Evolutionary conservation across 352 stramenopile genomes (phyloP).

Genomic region (Phytopythium montanum): DNA sequence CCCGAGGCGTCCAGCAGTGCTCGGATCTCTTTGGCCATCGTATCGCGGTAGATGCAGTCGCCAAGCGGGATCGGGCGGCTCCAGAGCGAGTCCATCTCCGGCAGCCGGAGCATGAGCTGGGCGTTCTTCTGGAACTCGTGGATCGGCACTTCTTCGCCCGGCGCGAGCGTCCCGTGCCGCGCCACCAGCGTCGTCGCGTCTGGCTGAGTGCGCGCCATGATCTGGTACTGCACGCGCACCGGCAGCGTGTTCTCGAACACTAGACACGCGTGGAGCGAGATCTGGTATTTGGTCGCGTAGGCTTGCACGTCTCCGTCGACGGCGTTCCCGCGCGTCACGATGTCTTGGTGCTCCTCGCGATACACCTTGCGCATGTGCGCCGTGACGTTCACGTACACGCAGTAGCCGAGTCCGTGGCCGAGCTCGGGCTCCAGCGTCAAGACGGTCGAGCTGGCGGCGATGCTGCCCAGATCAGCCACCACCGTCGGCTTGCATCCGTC

Average conservation of each 20-base stretch:
- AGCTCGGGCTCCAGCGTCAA: slow-evolving; percentile 70
- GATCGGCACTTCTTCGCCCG: slow-evolving; percentile 79
- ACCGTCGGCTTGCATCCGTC: slow-evolving; percentile 82
- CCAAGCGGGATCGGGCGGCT: slow-evolving; percentile 59
- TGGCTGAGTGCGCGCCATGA: slow-evolving; percentile 26
- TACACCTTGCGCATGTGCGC: slow-evolving; percentile 87
- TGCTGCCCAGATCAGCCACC: slow-evolving; percentile 62
- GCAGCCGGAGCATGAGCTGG: slow-evolving; percentile 61
- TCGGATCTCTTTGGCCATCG: slow-evolving; percentile 63
- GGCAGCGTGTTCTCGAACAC: slow-evolving; percentile 88
- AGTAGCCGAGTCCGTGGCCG: slow-evolving; percentile 57
- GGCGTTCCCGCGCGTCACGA: slow-evolving; percentile 56
- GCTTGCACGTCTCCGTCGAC: slow-evolving; percentile 55
- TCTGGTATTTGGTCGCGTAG: slow-evolving; percentile 88
- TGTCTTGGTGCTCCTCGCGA: slow-evolving; percentile 78
- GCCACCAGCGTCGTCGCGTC: slow-evolving; percentile 28
- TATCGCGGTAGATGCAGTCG: slow-evolving; percentile 82
- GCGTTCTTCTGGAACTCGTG: slow-evolving; percentile 83
- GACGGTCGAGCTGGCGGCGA: slow-evolving; percentile 61
- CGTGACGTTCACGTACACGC: slow-evolving; percentile 81
- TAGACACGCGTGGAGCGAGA: slow-evolving; percentile 77
- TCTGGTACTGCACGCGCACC: slow-evolving; percentile 82
- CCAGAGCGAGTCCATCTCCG: slow-evolving; percentile 88
- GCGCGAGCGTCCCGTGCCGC: slow-evolving; percentile 66
- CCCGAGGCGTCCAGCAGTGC: slow-evolving; percentile 52